phyloP scores from a whole-genome alignment of 2,329 filamentous ascomycete species.

The Colletotrichum sp. region DNA sequence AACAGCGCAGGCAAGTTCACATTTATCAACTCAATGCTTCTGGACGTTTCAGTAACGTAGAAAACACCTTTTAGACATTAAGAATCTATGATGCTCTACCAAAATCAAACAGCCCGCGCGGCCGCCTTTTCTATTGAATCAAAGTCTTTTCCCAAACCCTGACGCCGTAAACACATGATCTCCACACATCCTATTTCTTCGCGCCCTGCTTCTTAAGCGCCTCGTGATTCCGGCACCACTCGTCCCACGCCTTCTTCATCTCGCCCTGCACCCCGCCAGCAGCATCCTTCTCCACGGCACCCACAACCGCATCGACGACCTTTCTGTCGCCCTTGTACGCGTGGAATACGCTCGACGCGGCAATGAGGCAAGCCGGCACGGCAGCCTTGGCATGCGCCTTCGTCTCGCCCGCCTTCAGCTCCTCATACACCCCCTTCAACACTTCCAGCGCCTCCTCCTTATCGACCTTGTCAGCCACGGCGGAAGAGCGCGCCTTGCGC shows the following conservation, averaged over 20 bases:
- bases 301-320: conserved; percentile 68
- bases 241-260: conserved; percentile 17
- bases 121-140: not conserved
- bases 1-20: not conserved
- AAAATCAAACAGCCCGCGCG: not conserved
- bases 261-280: conserved; percentile 18
- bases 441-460: conserved; percentile 56
- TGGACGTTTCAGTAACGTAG: not conserved
- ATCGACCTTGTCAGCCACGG: conserved; percentile 39
- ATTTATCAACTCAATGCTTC: not conserved
- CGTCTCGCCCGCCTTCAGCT: conserved; percentile 66
- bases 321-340: conserved; percentile 57
- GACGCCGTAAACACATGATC: conserved; percentile 24
- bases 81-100: not conserved
- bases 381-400: conserved; percentile 77
- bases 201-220: conserved; percentile 12
- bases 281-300: conserved; percentile 55
- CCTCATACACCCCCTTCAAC: conserved; percentile 71
- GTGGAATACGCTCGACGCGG: conserved; percentile 66
- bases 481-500: conserved; percentile 58
- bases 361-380: conserved; percentile 73
- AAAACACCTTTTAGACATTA: not conserved
- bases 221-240: conserved; percentile 21
- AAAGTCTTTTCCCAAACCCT: not conserved
- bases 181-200: not conserved